Percentiles rank a stretch among this genome's conserved stretches.
phyloP scores from a whole-genome alignment of 148 eudicot genomes.

The Linanthus parryae region DNA sequence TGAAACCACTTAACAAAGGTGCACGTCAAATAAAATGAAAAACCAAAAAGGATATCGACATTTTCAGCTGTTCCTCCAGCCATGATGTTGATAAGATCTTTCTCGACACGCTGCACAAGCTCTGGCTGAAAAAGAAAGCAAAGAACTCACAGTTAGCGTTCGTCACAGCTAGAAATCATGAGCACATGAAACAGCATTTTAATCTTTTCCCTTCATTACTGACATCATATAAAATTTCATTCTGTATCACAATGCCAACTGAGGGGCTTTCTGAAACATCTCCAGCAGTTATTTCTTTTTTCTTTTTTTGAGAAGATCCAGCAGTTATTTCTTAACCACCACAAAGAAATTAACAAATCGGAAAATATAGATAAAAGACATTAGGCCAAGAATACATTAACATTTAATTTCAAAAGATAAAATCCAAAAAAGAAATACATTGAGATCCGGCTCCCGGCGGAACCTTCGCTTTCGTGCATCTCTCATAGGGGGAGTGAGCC shows the following conservation, averaged over 20 bases:
- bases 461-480: constrained; percentile 97
- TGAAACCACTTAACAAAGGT: too few species aligned
- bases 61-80: constrained; percentile 70
- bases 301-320: too few species aligned
- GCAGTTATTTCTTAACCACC: background rate
- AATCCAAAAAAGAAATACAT: constrained; percentile 23
- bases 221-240: too few species aligned
- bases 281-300: too few species aligned
- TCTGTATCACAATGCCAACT: too few species aligned
- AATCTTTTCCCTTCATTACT: too few species aligned
- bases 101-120: constrained; percentile 83
- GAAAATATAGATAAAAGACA: background rate
- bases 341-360: background rate
- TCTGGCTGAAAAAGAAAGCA: constrained; percentile 65
- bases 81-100: constrained; percentile 77
- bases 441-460: constrained; percentile 88
- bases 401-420: too few species aligned
- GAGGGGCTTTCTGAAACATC: too few species aligned
- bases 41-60: constrained; percentile 54
- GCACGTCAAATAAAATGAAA: too few species aligned
- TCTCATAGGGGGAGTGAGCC: constrained; percentile 92
- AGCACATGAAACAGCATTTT: too few species aligned
- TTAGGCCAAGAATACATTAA: constrained; percentile 19
- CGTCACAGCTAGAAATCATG: too few species aligned
- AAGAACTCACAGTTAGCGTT: background rate